These are phyloP conservation scores for Podaxis pistillaris DNA, from an alignment of 768 basidiomycete species.

Conservation along the genomic window DNA sequence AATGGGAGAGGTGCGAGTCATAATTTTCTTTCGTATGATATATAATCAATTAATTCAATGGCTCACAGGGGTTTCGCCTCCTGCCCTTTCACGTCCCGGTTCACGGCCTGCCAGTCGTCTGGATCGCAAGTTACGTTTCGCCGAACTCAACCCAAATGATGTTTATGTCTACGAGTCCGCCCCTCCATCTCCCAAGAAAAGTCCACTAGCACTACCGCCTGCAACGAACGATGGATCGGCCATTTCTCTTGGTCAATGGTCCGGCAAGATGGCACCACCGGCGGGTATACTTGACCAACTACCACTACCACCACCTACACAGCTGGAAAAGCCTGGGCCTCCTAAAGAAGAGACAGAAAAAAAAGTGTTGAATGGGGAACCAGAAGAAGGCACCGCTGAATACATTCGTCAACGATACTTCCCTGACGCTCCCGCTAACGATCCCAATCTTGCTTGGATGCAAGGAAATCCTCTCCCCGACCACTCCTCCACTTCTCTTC, in stretches of 20 bases:
- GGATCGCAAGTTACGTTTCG: constrained; percentile 68
- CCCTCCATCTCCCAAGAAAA: constrained; percentile 70
- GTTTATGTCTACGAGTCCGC: constrained; percentile 83
- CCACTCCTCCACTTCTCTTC: constrained; percentile 41
- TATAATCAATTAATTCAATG: constrained; percentile 1
- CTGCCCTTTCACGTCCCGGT: constrained; percentile 44
- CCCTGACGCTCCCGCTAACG: constrained; percentile 61
- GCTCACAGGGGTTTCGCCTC: constrained; percentile 28
- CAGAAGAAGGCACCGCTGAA: constrained; percentile 76
- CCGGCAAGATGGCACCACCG: constrained; percentile 24
- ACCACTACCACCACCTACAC: background rate
- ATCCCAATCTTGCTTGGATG: constrained; percentile 85
- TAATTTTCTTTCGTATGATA: background rate
- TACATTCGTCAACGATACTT: constrained; percentile 84
- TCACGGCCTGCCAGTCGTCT: constrained; percentile 62
- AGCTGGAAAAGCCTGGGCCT: background rate
- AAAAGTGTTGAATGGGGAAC: constrained; percentile 14
- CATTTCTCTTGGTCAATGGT: constrained; percentile 40
- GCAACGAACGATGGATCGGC: constrained; percentile 37
- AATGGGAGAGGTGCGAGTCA: constrained; percentile 12
- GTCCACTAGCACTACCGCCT: constrained; percentile 57
- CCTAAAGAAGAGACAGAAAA: background rate
- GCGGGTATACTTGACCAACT: background rate
- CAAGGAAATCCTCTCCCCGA: constrained; percentile 29
- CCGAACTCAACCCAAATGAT: constrained; percentile 70